Conservation (phyloP, 768 basidiomycete species). For the Strobilomyces dryophilus region DNA sequence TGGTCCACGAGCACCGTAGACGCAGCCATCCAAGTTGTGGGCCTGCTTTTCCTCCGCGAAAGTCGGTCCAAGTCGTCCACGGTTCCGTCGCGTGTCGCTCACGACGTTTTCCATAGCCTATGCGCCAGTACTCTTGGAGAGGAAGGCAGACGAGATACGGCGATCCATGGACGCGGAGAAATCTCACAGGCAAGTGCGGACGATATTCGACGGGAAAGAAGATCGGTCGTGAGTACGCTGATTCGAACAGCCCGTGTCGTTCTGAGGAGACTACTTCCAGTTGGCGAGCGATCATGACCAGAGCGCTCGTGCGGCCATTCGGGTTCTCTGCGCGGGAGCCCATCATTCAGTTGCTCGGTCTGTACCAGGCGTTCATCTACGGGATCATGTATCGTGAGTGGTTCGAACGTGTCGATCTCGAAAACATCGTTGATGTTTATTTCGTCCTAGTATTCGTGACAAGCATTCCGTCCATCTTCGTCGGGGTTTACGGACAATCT, state of each 20-base stretch:
- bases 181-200: slow-evolving; percentile 37
- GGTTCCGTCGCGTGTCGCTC: not conserved
- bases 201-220: slow-evolving; percentile 40
- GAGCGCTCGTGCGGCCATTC: slow-evolving; percentile 66
- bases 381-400: slow-evolving; percentile 54
- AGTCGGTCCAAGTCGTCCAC: slow-evolving; percentile 36
- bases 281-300: slow-evolving; percentile 48
- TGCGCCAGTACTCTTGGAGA: slow-evolving; percentile 36
- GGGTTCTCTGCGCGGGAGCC: slow-evolving; percentile 54
- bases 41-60: slow-evolving; percentile 58
- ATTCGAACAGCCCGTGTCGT: not conserved
- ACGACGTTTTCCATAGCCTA: slow-evolving; percentile 20
- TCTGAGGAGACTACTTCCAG: slow-evolving; percentile 28
- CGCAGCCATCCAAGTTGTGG: slow-evolving; percentile 49
- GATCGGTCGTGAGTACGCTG: slow-evolving; percentile 41
- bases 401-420: not conserved
- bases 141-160: slow-evolving; percentile 47
- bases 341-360: slow-evolving; percentile 61
- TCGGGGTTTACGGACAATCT: slow-evolving; percentile 47
- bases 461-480: slow-evolving; percentile 58
- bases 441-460: slow-evolving; percentile 55
- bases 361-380: slow-evolving; percentile 70
- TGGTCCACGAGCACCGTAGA: slow-evolving; percentile 63
- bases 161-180: slow-evolving; percentile 48
- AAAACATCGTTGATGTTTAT: not conserved